Evolutionary conservation across 257 asterid genomes (phyloP), one percentile per base, ranked within the genome.

Genomic region (Verbascum thapsus): DNA sequence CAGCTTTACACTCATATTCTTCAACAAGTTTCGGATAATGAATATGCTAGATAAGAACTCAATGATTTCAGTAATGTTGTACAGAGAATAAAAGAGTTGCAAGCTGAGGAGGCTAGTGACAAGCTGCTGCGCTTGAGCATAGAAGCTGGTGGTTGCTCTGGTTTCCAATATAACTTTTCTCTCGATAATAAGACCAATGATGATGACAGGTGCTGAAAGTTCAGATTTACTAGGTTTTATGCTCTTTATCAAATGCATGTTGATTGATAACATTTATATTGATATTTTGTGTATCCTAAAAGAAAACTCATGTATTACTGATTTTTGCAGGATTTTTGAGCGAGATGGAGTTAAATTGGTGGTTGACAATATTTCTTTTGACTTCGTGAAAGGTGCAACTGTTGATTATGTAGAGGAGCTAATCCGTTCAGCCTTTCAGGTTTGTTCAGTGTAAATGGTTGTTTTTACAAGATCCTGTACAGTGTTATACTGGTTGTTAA

Each of bases 71-170:
- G 22, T 67, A 23, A 43, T 53, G 6, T 55, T 20, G 11, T 68
- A 3, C 77, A 94, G 99, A 80, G 88, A 81, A 79, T 94, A 74
- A 90, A 84, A 70, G 96, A 87, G 72, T 68, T 94, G 85, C 96
- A 94, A 75, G 81, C 81, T 50, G 83, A 71, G 11, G 96, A 90
- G 72, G 74, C 80, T 37, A 61, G 68, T 63, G 68, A 64, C 62
- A 94, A 83, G 80, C 73, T 90, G 83, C 76, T 94, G 44, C 94
- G 99, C 12, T 78, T 90, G 86, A 82, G 96, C 78, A 85, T 94
- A 57, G 97, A 87, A 78, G 90, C 99, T n/a, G 99, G 97, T 1
- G 97, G 99, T 10, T 94, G 99, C 83, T 92, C 97, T 3, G 97
- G 99, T 16, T 92, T 89, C 82, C 97, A 92, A 30, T 92, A 92